Base-by-base conservation (phyloP, 805 yeast genomes). In the Candida vaughaniae region DNA sequence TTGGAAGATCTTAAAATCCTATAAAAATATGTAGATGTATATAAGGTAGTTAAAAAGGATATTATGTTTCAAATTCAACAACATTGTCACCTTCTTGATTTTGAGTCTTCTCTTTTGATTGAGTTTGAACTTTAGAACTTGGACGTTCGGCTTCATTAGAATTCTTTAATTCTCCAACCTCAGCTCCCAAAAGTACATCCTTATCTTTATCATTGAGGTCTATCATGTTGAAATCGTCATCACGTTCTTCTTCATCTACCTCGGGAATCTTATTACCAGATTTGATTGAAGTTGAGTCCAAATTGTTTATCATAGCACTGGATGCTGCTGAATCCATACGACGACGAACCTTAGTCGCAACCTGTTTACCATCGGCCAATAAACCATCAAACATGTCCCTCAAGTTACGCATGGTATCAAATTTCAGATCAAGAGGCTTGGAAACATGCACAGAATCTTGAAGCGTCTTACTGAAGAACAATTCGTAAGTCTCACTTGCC, bases 401-500 rank as follows among this genome's bases (percentile, higher is more conserved):
- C 41, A 93, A 63, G 20, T 83, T 82, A 30, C 78, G 64, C 39
- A 75, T 76, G 25, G 71, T 64, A 48, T 69, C 73, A 31, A 68
- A 66, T 25, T 68, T 65, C 25, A 67, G 61, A 27, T 58, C 73
- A 30, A 75, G 69, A 25, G 74, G 77, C 46, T 75, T 74, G 39
- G 77, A 74, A 32, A 86, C 69, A 53, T 85, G 87, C 35, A 86
- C 73, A 0, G 91, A 75, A n/a, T 69, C 58, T 38, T 84, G 72
- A 22, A 88, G 65, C 0, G 89, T 82, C 17, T 70, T 66, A 10
- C 86, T 71, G 62, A 93, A 93, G 43, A 91, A 78, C 27, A 84
- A 67, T 58, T 93, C 98, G 48, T 88, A 84, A 0, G 96, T 85
- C 52, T 89, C 98, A 56, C 90, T 96, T 0, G 98, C 97, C 5